phyloP scores from a whole-genome alignment of 768 basidiomycete species.

The Pleurotus salmoneostramineus region DNA sequence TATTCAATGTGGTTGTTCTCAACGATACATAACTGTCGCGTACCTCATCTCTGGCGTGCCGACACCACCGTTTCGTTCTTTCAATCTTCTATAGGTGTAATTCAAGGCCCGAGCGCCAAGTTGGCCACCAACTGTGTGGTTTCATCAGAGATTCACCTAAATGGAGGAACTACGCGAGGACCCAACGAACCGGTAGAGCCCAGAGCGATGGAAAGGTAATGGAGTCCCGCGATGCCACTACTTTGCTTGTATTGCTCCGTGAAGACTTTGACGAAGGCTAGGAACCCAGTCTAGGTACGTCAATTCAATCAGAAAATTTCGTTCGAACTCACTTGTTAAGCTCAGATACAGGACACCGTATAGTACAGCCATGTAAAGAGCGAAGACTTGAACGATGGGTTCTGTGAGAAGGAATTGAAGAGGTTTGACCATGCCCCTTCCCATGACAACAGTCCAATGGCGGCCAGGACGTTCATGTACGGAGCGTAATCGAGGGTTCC shows the following conservation, averaged over 20 bases:
- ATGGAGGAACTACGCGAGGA: slow-evolving; percentile 15
- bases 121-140: slow-evolving; percentile 30
- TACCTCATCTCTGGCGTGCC: slow-evolving; percentile 54
- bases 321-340: slow-evolving; percentile 25
- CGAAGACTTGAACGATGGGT: slow-evolving; percentile 60
- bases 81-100: slow-evolving; percentile 39
- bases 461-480: slow-evolving; percentile 34
- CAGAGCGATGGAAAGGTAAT: slow-evolving; percentile 59
- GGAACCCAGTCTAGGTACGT: not conserved
- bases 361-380: slow-evolving; percentile 54
- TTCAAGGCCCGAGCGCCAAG: slow-evolving; percentile 41
- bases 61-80: slow-evolving; percentile 42
- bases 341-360: slow-evolving; percentile 47
- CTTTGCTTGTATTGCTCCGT: slow-evolving; percentile 41
- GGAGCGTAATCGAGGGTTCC: slow-evolving; percentile 30
- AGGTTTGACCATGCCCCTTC: slow-evolving; percentile 50
- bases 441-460: slow-evolving; percentile 40
- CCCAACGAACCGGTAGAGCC: slow-evolving; percentile 39
- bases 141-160: not conserved
- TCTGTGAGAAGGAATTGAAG: slow-evolving; percentile 50
- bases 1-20: slow-evolving; percentile 1
- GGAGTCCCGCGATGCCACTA: slow-evolving; percentile 52
- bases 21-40: not conserved
- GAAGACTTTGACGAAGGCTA: slow-evolving; percentile 54
- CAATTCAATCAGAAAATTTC: not conserved